Evolutionary conservation across 805 yeast species (phyloP), one percentile per base, ranked within the genome.

Genomic region (Yarrowia sp.): DNA sequence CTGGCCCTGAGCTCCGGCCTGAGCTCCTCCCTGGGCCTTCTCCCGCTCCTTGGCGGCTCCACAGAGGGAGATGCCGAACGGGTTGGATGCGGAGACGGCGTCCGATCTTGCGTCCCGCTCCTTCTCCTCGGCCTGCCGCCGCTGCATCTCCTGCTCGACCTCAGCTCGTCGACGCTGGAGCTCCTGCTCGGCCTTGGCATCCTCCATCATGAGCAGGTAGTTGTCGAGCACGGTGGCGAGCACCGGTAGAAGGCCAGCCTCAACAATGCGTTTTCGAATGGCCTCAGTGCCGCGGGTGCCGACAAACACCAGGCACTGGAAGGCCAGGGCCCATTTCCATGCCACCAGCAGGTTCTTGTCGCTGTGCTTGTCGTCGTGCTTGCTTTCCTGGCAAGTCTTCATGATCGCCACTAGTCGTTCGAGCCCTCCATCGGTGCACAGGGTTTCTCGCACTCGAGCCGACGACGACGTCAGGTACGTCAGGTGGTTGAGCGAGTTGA

Each of bases 291-390:
- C 99, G 72, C 98, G 84, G 0, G 98, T 92, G 14, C 98, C 97
- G 19, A 94, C 87, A 69, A 92, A 83, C 0, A 94, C 97, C 69
- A 94, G 80, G 76, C 98, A 93, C 80, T 94, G 99, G 75, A 95
- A 87, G 0, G 98, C 91, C 68, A 94, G 80, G 7, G 97, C 91
- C 99, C 99, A 94, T 80, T 94, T 94, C 97, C 97, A 94, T 0
- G 97, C 93, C n/a, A 89, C 82, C 71, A 91, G 81, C 35, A 87
- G 84, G 53, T 80, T 71, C 76, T 80, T 56, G 22, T 55, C 67
- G 41, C 69, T 43, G 52, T 59, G 59, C 52, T 55, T 35, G 52
- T 50, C 58, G n/a, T 63, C 69, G 26, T 55, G 45, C 38, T 56
- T 50, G 16, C 52, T 46, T 43, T 72, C 73, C 71, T 85, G 86